Base-by-base conservation (phyloP, 1,139 yeast genomes). In the Hansenula sp. region DNA sequence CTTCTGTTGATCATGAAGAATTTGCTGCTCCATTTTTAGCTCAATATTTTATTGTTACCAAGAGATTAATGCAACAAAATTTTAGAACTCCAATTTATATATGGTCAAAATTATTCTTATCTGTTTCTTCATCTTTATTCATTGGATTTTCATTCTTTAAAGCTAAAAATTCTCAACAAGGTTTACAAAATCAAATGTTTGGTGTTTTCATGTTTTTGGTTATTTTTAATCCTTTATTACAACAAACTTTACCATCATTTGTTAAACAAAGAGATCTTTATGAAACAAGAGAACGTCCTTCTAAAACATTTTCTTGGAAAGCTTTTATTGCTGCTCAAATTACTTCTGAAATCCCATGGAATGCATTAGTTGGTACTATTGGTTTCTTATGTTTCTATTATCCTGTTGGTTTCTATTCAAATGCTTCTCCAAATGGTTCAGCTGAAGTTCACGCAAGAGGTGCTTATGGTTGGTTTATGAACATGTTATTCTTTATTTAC, bases 241-340 rank as follows among this genome's bases (percentile, higher is more conserved):
- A 86, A 61, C 95, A 87, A 61, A 75, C 80, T 68, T 66, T 86
- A 55, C 94, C 95, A 33, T 68, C 74, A 43, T 86, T 72, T 57
- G 81, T 82, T 37, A 61, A 66, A 36, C 95, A 84, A 61, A 78
- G 96, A 64, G 79, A 79, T 52, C 67, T 89, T 36, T 89, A 86
- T 59, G 96, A 87, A 60, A 90, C 82, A n/a, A 78, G 96, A 59
- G 97, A 89, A 62, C 77, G 95, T 32, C 96, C 96, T 12, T 81
- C 77, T 46, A 77, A 68, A 66, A 79, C 68, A 33, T 85, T 69
- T 49, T 66, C 77, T 3, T 78, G 95, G 94, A 50, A 68, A 62
- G 71, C 78, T 44, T 68, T 73, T 62, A 63, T 87, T 62, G 64
- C 52, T 27, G 77, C 86, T 18, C 90, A 86, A 61, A 68, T 87